phyloP scores from a whole-genome alignment of 257 asterid genomes.

The Solanum verrucosum region DNA sequence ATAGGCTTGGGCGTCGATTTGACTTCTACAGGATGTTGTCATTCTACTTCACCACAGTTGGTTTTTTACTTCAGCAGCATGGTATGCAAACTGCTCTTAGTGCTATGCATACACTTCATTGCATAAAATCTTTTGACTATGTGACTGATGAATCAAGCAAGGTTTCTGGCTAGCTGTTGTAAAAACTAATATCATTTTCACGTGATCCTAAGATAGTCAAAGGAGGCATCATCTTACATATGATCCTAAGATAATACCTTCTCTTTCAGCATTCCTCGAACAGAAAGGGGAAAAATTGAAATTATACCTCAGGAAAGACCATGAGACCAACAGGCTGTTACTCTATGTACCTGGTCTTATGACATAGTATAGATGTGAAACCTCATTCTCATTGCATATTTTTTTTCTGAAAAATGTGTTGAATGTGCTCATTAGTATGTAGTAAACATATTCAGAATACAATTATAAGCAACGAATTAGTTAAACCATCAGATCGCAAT shows the following conservation, averaged over 20 bases:
- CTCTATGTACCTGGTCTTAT: background rate
- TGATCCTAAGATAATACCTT: background rate
- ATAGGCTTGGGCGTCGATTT: conserved; percentile 90
- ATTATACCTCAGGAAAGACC: background rate
- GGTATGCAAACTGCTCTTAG: conserved; percentile 39
- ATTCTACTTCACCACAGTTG: conserved; percentile 94
- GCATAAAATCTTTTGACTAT: background rate
- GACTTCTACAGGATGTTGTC: conserved; percentile 97
- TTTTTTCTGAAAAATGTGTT: background rate
- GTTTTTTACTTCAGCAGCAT: conserved; percentile 96
- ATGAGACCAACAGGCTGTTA: background rate
- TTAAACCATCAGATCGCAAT: background rate
- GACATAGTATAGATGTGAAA: background rate
- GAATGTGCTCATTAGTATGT: background rate
- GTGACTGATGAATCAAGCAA: background rate
- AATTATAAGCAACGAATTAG: background rate
- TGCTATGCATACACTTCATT: background rate
- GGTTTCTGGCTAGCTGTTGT: background rate
- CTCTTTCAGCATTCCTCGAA: background rate
- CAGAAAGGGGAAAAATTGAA: background rate
- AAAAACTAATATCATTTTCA: background rate
- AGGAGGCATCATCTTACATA: background rate
- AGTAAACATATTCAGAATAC: background rate
- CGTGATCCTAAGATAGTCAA: background rate
- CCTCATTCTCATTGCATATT: background rate